Percentiles rank a stretch among this genome's conserved stretches.
These are phyloP conservation scores for Annona squamosa DNA, from an alignment of 164 flowering plant genomes.

Conservation along the genomic window DNA sequence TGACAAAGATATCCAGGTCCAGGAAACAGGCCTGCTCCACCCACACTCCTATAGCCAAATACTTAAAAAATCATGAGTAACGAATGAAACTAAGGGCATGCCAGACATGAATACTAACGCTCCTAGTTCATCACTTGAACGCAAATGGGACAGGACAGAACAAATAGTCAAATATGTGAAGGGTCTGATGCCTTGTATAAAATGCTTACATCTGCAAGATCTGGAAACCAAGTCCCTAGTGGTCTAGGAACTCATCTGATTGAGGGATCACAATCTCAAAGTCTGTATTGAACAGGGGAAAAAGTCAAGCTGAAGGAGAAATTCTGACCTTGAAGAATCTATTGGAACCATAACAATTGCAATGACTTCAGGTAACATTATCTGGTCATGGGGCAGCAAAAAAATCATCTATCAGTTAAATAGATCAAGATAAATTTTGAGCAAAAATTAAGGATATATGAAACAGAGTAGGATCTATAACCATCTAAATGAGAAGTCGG, in stretches of 20 bases:
- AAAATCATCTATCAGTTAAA: background rate
- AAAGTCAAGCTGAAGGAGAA: background rate
- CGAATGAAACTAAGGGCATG: too few relatives aligned
- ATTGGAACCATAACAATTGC: conserved; percentile 97
- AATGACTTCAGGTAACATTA: conserved; percentile 94
- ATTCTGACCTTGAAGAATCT: conserved; percentile 50
- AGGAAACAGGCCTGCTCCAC: too few relatives aligned
- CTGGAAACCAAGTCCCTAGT: background rate
- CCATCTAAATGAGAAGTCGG: background rate
- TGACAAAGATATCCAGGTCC: too few relatives aligned
- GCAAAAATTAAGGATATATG: background rate
- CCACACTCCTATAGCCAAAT: too few relatives aligned
- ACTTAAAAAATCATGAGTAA: too few relatives aligned
- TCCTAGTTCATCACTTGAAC: background rate
- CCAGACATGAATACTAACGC: too few relatives aligned
- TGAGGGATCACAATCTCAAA: background rate
- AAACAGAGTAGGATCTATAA: background rate
- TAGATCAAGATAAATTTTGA: background rate
- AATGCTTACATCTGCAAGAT: background rate
- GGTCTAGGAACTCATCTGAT: background rate
- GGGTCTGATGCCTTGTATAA: background rate
- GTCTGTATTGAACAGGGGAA: too few relatives aligned
- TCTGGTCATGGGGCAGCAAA: conserved; percentile 23
- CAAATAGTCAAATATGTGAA: background rate
- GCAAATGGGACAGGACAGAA: background rate